A percentile compares a stretch with the other conserved stretches of the same genome.
Evolutionary conservation across 345 rosid genomes (phyloP).

Genomic region (Populus davidiana): DNA sequence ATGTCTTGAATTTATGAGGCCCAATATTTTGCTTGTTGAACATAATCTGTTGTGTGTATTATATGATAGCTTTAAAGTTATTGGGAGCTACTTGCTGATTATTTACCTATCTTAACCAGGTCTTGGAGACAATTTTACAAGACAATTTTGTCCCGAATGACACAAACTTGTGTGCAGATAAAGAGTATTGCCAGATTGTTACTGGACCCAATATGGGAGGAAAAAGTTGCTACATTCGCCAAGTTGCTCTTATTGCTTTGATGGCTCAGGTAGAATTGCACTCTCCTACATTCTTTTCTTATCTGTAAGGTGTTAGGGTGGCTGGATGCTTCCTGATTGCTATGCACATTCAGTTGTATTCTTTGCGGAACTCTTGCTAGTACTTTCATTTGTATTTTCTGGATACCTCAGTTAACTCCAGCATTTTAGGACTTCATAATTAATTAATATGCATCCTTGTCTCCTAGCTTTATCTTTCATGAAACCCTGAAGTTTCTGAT

Average conservation of each 20-base stretch:
- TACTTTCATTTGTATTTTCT: too few species aligned
- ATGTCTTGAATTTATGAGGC: not conserved
- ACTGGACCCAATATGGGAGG: conserved; percentile 99
- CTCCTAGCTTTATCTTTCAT: too few species aligned
- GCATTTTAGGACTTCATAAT: not conserved
- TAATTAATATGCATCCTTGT: too few species aligned
- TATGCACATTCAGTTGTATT: not conserved
- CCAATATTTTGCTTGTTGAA: not conserved
- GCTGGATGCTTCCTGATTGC: not conserved
- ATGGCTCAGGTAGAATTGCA: conserved; percentile 80
- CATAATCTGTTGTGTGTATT: not conserved
- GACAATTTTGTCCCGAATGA: conserved; percentile 87
- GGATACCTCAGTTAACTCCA: not conserved
- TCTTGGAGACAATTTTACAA: conserved; percentile 69
- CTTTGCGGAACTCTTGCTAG: not conserved
- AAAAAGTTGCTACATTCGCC: conserved; percentile 96
- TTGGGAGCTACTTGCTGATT: not conserved
- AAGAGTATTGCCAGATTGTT: conserved; percentile 80
- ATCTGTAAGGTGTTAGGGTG: not conserved
- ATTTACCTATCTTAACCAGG: conserved; percentile 39
- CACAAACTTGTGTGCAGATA: conserved; percentile 59
- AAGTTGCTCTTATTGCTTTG: conserved; percentile 78
- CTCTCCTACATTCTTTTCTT: not conserved
- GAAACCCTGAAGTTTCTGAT: too few species aligned
- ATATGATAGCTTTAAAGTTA: not conserved